These are phyloP conservation scores for Prunus yedoensis DNA, from an alignment of 331 rosid species.

Conservation along the genomic window DNA sequence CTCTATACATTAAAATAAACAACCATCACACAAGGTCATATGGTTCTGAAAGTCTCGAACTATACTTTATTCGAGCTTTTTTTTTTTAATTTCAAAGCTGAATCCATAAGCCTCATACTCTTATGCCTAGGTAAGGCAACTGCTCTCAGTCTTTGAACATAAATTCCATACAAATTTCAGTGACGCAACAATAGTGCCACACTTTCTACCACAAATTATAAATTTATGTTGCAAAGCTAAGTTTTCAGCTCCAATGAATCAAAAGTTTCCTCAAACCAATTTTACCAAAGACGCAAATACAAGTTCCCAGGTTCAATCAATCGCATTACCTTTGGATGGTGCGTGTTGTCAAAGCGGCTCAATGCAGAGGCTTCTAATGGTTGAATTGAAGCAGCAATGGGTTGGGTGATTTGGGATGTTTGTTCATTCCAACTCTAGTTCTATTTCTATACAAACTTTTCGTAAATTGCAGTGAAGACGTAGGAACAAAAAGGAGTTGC, in stretches of 20 bases:
- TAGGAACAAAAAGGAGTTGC: constrained; percentile 27
- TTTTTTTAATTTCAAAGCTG: background rate
- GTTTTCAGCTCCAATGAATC: background rate
- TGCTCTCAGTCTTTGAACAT: constrained; percentile 2
- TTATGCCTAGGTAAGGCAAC: background rate
- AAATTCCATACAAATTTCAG: background rate
- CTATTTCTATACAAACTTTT: constrained; percentile 24
- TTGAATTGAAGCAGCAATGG: constrained; percentile 49
- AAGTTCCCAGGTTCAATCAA: background rate
- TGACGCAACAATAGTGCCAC: background rate
- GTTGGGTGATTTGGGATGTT: constrained; percentile 24
- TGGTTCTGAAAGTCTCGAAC: background rate
- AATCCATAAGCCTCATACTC: background rate
- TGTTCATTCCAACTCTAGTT: constrained; percentile 33
- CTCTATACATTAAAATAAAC: constrained; percentile 39
- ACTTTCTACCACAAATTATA: background rate
- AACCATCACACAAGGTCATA: constrained; percentile 20
- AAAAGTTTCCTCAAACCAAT: background rate
- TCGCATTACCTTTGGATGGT: constrained; percentile 66
- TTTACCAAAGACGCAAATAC: background rate
- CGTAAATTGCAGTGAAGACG: constrained; percentile 31
- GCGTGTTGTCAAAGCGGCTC: constrained; percentile 49
- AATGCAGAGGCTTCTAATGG: constrained; percentile 49
- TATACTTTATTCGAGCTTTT: background rate
- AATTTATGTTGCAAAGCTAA: background rate